phyloP scores from a whole-genome alignment of 139 green algal genomes.

The Ettlia oleoabundans region DNA sequence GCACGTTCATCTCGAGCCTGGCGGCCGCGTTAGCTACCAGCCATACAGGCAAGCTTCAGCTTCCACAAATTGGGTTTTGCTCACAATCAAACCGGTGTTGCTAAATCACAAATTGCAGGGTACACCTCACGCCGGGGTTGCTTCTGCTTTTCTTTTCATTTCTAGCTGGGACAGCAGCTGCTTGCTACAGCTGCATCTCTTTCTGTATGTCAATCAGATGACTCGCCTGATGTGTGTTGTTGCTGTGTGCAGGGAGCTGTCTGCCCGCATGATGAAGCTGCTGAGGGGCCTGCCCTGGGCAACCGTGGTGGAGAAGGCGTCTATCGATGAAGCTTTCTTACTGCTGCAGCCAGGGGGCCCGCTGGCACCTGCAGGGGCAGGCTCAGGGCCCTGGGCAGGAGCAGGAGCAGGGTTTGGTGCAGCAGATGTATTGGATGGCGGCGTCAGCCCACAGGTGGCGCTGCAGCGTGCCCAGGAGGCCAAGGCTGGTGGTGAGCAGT shows the following conservation, averaged over 20 bases:
- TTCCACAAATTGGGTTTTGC: no score
- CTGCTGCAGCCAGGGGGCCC: no score
- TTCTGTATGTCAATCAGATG: no score
- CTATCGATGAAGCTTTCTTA: slow-evolving; percentile 75
- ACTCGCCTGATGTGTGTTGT: not conserved
- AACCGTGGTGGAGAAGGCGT: slow-evolving; percentile 61
- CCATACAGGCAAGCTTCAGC: slow-evolving; percentile 56
- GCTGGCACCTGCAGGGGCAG: not conserved
- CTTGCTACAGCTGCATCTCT: no score
- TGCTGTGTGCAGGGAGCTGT: slow-evolving; percentile 37
- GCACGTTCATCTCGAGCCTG: slow-evolving; percentile 61
- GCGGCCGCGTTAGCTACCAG: slow-evolving; percentile 54
- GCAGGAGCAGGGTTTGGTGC: not conserved
- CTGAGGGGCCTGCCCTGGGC: slow-evolving; percentile 27
- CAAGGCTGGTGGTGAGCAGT: no score
- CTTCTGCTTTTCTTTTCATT: no score
- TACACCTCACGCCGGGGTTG: no score
- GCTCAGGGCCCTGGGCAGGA: not conserved
- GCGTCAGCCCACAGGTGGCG: not conserved
- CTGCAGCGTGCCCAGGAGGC: slow-evolving; percentile 17
- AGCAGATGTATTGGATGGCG: not conserved
- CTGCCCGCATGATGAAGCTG: slow-evolving; percentile 49
- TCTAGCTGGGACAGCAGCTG: no score
- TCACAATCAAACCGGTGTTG: no score
- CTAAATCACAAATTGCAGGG: no score